Percentiles rank a stretch among this genome's conserved stretches.
These are phyloP conservation scores for Ophiocordyceps camponoti-rufipedis DNA, from an alignment of 2,329 filamentous ascomycete species.

Conservation along the genomic window DNA sequence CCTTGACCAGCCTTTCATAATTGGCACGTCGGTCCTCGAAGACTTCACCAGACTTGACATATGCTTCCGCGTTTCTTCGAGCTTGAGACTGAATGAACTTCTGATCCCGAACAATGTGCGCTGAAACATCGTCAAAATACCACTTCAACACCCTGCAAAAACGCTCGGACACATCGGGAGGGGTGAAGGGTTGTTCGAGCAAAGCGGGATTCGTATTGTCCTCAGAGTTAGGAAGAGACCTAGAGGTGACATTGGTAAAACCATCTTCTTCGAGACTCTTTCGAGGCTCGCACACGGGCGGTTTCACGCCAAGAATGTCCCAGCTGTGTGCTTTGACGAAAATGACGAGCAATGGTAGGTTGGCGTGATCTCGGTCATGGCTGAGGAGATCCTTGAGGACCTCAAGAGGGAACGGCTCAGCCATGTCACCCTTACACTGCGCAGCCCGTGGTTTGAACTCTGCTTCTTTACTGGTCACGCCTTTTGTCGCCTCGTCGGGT, in stretches of 20 bases:
- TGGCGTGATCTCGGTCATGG: constrained; percentile 81
- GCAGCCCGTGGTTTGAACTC: constrained; percentile 36
- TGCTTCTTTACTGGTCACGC: constrained; percentile 42
- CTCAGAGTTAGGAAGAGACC: constrained; percentile 23
- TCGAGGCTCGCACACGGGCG: constrained; percentile 54
- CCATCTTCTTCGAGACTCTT: constrained; percentile 75
- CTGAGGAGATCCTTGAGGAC: constrained; percentile 94
- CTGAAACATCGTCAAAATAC: constrained; percentile 87
- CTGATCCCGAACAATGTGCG: constrained; percentile 77
- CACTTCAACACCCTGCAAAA: constrained; percentile 73
- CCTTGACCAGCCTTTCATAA: constrained; percentile 84
- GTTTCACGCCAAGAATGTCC: constrained; percentile 76
- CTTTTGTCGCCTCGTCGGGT: constrained; percentile 45
- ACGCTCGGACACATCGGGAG: constrained; percentile 61
- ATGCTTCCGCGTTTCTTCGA: constrained; percentile 90
- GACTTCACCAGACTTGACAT: constrained; percentile 95
- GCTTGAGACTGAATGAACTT: constrained; percentile 74
- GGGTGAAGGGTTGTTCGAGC: constrained; percentile 56
- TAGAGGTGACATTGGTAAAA: constrained; percentile 29
- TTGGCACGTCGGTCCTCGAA: constrained; percentile 94
- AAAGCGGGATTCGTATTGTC: constrained; percentile 26
- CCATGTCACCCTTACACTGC: constrained; percentile 39
- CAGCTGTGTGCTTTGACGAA: constrained; percentile 95
- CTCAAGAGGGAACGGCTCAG: constrained; percentile 89
- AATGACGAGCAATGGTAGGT: constrained; percentile 77